Evolutionary conservation across 352 stramenopile genomes (phyloP).

Genomic region (Pythium insidiosum): DNA sequence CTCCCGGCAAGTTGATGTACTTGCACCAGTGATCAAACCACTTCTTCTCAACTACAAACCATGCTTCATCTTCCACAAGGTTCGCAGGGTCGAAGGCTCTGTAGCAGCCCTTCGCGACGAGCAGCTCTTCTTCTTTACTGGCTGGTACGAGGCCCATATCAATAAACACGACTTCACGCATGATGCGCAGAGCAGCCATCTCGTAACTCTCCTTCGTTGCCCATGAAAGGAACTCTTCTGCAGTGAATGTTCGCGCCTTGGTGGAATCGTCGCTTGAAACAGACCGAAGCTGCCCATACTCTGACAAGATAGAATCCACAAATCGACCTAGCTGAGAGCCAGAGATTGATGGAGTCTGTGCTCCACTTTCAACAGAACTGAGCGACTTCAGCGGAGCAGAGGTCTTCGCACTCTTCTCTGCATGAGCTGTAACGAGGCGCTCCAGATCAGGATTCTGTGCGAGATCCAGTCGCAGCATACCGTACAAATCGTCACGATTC

Average conservation of each 20-base stretch:
- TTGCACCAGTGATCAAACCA: conserved; percentile 85
- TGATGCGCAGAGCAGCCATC: conserved; percentile 69
- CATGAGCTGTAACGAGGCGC: conserved; percentile 50
- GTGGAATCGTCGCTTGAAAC: conserved; percentile 17
- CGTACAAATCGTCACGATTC: conserved; percentile 75
- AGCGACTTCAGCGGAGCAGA: conserved; percentile 7
- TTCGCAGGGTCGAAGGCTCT: conserved; percentile 55
- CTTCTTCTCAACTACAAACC: conserved; percentile 78
- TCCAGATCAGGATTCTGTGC: conserved; percentile 70
- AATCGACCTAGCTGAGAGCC: conserved; percentile 74
- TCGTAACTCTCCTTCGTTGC: conserved; percentile 64
- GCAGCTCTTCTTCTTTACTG: conserved; percentile 72
- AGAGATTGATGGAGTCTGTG: conserved; percentile 60
- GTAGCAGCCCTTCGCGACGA: conserved; percentile 68
- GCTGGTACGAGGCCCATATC: conserved; percentile 65
- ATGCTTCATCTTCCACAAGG: conserved; percentile 76
- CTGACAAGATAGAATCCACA: conserved; percentile 67
- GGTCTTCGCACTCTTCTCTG: conserved; percentile 30
- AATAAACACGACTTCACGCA: conserved; percentile 81
- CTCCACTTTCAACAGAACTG: conserved; percentile 26
- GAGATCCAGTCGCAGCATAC: conserved; percentile 77
- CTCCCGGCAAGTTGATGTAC: conserved; percentile 46
- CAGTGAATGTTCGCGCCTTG: conserved; percentile 31
- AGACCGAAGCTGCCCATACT: conserved; percentile 24
- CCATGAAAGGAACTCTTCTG: conserved; percentile 68